Evolutionary conservation across 306 rosid species (phyloP).

Genomic region (Cicer cuneatum): DNA sequence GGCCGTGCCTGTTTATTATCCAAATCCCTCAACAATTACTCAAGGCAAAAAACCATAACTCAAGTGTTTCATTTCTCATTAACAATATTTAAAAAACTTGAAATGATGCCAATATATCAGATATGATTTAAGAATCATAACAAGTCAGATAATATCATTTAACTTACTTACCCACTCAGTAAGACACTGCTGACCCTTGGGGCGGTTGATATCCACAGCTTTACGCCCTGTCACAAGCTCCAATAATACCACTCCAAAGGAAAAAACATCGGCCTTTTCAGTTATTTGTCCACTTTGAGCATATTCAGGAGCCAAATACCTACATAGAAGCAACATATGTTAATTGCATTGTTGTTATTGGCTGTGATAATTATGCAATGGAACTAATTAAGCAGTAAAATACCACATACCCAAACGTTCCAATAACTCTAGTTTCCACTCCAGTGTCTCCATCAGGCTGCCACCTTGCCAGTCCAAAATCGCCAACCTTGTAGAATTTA

Average conservation of each 20-base stretch:
- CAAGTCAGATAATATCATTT: conserved; percentile 2
- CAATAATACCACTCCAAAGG: conserved; percentile 93
- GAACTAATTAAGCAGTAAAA: conserved; percentile 9
- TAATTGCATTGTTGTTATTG: conserved; percentile 34
- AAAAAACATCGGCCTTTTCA: conserved; percentile 96
- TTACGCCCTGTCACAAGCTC: conserved; percentile 93
- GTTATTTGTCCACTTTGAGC: conserved; percentile 99
- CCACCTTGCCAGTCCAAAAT: conserved; percentile 99
- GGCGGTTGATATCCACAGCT: conserved; percentile 90
- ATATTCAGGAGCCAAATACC: conserved; percentile 98
- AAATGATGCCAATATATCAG: conserved; percentile 24
- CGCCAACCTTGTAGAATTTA: conserved; percentile 77
- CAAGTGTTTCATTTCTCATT: conserved; percentile 24
- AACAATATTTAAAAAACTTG: not conserved
- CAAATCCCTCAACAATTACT: conserved; percentile 44
- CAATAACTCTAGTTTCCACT: conserved; percentile 95
- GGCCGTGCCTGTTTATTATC: conserved; percentile 82
- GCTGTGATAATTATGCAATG: conserved; percentile 7
- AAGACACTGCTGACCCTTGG: conserved; percentile 98
- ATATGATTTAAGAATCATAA: not conserved
- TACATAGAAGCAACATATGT: conserved; percentile 43
- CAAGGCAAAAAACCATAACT: conserved; percentile 28
- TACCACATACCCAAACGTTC: conserved; percentile 85
- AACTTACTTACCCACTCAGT: conserved; percentile 81
- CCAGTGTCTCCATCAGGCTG: conserved; percentile 96